Conservation (phyloP, 306 rosid genomes). For the Fragaria ananassa region DNA sequence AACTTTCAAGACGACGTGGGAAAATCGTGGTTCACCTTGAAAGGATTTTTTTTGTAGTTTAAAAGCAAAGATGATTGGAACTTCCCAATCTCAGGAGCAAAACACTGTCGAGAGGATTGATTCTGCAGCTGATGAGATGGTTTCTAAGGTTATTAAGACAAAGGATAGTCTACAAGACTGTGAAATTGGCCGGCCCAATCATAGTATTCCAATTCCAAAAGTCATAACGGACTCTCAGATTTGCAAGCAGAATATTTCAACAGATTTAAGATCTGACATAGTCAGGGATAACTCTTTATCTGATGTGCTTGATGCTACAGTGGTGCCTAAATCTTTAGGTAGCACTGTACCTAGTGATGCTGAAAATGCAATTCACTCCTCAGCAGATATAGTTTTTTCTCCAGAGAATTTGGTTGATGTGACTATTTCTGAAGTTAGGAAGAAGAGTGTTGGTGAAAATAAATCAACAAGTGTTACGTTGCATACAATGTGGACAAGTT, state of each 20-base stretch:
- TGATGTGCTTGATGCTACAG: slow-evolving; percentile 13
- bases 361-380: slow-evolving; percentile 1
- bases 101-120: not conserved
- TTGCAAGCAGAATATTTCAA: slow-evolving; percentile 16
- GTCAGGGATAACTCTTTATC: slow-evolving; percentile 6
- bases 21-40: slow-evolving; percentile 6
- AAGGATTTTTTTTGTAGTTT: not conserved
- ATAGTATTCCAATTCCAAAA: not conserved
- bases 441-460: not conserved
- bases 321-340: not conserved
- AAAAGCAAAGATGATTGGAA: slow-evolving; percentile 7
- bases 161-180: not conserved
- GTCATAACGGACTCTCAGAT: not conserved
- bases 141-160: not conserved
- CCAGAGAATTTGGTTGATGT: not conserved
- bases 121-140: slow-evolving; percentile 10
- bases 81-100: slow-evolving; percentile 5
- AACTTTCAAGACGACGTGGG: not conserved
- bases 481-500: not conserved
- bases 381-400: slow-evolving; percentile 3
- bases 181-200: not conserved
- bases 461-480: not conserved
- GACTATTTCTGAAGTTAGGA: not conserved
- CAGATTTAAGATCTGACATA: not conserved
- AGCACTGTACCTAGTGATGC: not conserved